Base-by-base conservation (phyloP, 169 alveolate genomes). In the Cryptosporidium viatorum region DNA sequence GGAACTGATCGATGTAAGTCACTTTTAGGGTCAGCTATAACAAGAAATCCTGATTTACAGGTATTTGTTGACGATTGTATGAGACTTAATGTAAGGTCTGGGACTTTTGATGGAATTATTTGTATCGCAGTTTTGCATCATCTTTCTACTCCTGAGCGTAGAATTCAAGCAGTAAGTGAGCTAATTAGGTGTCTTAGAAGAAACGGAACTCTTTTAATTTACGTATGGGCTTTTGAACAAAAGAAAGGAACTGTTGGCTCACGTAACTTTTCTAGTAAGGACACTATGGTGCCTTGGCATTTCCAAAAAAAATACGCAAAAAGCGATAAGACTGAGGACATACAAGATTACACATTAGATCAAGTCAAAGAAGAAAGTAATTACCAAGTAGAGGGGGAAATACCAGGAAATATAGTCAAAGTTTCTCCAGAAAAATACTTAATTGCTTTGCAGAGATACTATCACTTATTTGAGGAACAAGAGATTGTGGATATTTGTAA, bases 191-290 rank as follows among this genome's bases (percentile, higher is more conserved):
- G 92, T 37, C 29, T 71, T 10, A 39, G 75, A n/a, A 85, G 68
- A 33, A 68, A 50, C 26, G 92, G 92, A 21, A 71, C 43, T 14
- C 67, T 71, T 5, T 71, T 85, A 45, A 62, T 85, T 31, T 85
- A 85, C 50, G 92, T 74, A 26, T 85, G 92, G 92, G 86, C 92
- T 43, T 71, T 69, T 59, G 86, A 85, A 51, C 92, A 85, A 35
- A 23, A 59, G 69, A 48, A 69, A 70, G 92, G 86, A 21, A 71
- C 92, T 3, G 86, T 74, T 41, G 92, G 92, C 2, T 91, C 86
- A 12, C 69, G 92, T 6, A 37, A 31, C 29, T 69, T 85, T 52
- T 35, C 85, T n/a, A 51, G 60, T 10, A 71, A 85, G 26, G 92
- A 85, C 60, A 74, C 80, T 8, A 43, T 85, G 73, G 92, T 85